Base-by-base conservation (phyloP, 441 rosid genomes). In the Adansonia madagascariensis region DNA sequence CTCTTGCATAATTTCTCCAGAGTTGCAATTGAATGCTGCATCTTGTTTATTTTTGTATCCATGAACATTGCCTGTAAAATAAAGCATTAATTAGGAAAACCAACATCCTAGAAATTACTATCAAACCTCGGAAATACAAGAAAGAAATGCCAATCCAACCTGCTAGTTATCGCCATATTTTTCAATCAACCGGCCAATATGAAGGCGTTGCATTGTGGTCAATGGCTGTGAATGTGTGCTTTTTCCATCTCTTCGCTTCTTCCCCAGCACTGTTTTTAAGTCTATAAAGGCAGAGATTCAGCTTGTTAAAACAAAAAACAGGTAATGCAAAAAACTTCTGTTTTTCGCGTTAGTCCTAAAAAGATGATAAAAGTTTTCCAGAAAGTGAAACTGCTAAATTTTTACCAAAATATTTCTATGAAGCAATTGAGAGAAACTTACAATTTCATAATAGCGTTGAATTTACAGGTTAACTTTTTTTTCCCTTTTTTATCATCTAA, bases 21-120 rank as follows among this genome's bases (percentile, higher is more conserved):
- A 17, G 89, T 87, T 7, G 86, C 92, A 47, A 86, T 73, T 1
- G 99, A 86, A 81, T 95, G 99, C 89, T 95, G 99, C 99, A 95
- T 92, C 12, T 83, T 71, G 78, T 95, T 95, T 24, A 92, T 85
- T 85, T 95, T 95, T 10, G 87, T 82, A 76, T 95, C 99, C 91
- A 89, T 90, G 84, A 82, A 91, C 99, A 95, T 93, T 8, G 84
- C 89, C 99, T 95, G 91, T 55, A 75, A 81, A 86, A 76, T 27
- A 44, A 65, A 9, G 52, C n/a, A 6, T 61, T 9, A 50, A 71
- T 43, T 71, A 64, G 71, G 31, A 10, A 57, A 20, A 35, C 55
- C 12, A 53, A 14, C 17, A 57, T 47, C 64, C 49, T 43, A 74
- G 73, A 8, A 15, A 74, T 8, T 18, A 62, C 18, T 17, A 60